These are phyloP conservation scores for Backusella tarrabulga DNA, from an alignment of 192 early-diverging fungal genomes.

Conservation along the genomic window DNA sequence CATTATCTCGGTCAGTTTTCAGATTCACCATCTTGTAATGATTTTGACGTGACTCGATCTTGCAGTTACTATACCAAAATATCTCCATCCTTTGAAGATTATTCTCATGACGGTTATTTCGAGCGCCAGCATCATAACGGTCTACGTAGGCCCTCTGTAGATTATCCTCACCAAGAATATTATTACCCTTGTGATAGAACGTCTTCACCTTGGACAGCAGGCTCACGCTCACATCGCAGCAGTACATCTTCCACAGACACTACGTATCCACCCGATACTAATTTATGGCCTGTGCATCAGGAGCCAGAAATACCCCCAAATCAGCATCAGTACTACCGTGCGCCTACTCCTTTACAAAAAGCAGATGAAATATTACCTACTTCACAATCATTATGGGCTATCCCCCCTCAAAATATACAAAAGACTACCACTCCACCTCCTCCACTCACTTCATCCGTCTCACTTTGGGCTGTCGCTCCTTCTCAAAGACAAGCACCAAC, in stretches of 20 bases:
- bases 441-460: slow-evolving; percentile 1
- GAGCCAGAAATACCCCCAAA: neutral
- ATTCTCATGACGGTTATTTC: slow-evolving; percentile 4
- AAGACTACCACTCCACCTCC: neutral
- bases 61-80: slow-evolving; percentile 3
- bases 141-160: neutral
- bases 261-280: neutral
- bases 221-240: neutral
- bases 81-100: slow-evolving; percentile 3
- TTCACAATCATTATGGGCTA: slow-evolving; percentile 21
- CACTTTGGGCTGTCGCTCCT: slow-evolving; percentile 23
- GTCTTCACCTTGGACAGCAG: neutral
- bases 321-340: neutral
- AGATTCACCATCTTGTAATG: neutral
- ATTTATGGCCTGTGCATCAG: slow-evolving; percentile 12
- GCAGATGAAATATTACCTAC: neutral
- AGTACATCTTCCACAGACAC: slow-evolving; percentile 10
- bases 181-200: slow-evolving; percentile 2
- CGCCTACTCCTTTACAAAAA: slow-evolving; percentile 2
- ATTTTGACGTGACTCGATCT: slow-evolving; percentile 6
- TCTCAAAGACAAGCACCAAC: neutral
- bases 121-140: neutral
- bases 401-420: slow-evolving; percentile 10
- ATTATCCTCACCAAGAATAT: neutral
- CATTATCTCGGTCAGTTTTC: slow-evolving; percentile 4